These are phyloP conservation scores for Rubia tinctorum DNA, from an alignment of 305 asterid species.

Conservation along the genomic window DNA sequence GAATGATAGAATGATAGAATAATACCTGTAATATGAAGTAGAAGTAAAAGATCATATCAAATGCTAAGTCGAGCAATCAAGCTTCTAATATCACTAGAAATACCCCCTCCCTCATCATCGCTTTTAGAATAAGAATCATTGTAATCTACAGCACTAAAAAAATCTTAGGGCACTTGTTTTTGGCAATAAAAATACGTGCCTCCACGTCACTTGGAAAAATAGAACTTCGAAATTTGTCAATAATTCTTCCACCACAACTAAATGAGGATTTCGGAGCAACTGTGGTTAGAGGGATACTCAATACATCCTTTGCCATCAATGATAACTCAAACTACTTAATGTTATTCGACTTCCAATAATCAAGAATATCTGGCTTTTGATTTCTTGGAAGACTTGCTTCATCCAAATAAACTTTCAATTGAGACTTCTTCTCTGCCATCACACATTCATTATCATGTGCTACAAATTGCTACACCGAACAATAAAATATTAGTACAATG, in stretches of 20 bases:
- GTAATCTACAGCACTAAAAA: background rate
- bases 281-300: background rate
- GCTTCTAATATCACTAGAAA: background rate
- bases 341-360: too few species aligned
- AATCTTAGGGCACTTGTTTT: too few species aligned
- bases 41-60: too few species aligned
- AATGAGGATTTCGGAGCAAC: background rate
- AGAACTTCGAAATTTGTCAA: background rate
- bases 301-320: background rate
- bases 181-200: background rate
- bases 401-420: too few species aligned
- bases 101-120: too few species aligned
- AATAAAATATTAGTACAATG: background rate
- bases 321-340: background rate
- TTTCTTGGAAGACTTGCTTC: too few species aligned
- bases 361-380: too few species aligned
- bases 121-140: background rate
- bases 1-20: too few species aligned
- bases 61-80: background rate
- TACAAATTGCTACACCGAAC: background rate
- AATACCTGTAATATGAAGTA: too few species aligned
- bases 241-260: background rate
- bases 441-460: background rate
- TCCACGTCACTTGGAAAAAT: background rate
- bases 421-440: background rate